Conservation (phyloP, 495 filamentous ascomycete genomes). For the Podospora bellae-mahoneyi region DNA sequence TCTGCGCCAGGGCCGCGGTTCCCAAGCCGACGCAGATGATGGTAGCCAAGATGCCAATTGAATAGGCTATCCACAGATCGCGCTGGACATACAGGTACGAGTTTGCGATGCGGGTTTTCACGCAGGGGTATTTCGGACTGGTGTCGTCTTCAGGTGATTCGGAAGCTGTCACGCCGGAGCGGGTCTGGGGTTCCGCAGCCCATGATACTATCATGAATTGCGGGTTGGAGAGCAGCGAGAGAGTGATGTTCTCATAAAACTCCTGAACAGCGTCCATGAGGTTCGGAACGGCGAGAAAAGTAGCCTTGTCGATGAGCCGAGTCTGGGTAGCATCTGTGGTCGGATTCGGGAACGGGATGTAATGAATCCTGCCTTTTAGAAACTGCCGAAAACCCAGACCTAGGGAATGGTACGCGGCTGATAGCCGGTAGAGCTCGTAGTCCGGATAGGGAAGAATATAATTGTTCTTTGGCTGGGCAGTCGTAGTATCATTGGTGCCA, state of each 20-base stretch:
- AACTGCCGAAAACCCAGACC: slow-evolving; percentile 20
- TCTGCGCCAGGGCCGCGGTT: slow-evolving; percentile 26
- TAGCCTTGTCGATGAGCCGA: slow-evolving; percentile 24
- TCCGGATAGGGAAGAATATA: slow-evolving; percentile 26
- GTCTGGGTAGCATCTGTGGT: slow-evolving; percentile 23
- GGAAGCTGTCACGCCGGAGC: slow-evolving; percentile 14
- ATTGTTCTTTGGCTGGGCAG: slow-evolving; percentile 23
- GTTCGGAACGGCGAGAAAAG: slow-evolving; percentile 21
- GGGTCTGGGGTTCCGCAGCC: slow-evolving; percentile 20
- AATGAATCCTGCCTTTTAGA: slow-evolving; percentile 24
- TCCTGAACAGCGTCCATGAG: slow-evolving; percentile 17
- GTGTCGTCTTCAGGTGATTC: slow-evolving; percentile 3
- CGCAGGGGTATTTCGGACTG: slow-evolving; percentile 26
- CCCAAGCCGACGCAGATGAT: slow-evolving; percentile 25
- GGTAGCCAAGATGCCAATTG: slow-evolving; percentile 20
- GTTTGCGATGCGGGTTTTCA: slow-evolving; percentile 23
- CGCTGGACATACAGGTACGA: slow-evolving; percentile 27
- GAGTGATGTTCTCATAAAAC: slow-evolving; percentile 31
- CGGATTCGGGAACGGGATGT: slow-evolving; percentile 18
- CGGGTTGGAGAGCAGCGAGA: slow-evolving; percentile 31
- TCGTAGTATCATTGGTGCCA: slow-evolving; percentile 27
- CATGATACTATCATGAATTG: slow-evolving; percentile 29
- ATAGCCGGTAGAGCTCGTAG: slow-evolving; percentile 23
- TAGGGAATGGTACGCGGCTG: slow-evolving; percentile 29
- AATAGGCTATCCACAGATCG: slow-evolving; percentile 33